Conservation (phyloP, 805 yeast genomes). For the Schwanniomyces yamadae region DNA sequence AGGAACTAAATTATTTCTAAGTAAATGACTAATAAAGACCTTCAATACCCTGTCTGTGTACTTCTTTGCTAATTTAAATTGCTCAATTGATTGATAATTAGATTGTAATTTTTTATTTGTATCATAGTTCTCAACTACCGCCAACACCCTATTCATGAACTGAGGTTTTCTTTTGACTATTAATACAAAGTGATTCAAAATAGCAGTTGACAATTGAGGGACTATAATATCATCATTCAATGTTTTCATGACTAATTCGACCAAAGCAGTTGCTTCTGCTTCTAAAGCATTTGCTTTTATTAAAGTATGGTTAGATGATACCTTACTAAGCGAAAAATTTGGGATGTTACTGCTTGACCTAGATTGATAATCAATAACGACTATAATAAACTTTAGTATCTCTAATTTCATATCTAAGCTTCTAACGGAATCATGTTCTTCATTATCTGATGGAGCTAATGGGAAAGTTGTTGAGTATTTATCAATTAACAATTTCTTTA, state of each 20-base stretch:
- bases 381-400: conserved; percentile 63
- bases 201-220: conserved; percentile 59
- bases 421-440: conserved; percentile 49
- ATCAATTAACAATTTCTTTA: conserved; percentile 59
- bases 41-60: conserved; percentile 62
- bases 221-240: conserved; percentile 57
- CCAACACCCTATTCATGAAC: conserved; percentile 54
- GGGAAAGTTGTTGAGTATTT: conserved; percentile 63
- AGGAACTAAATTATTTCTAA: conserved; percentile 36
- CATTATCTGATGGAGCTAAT: conserved; percentile 43
- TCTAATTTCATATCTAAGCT: conserved; percentile 64
- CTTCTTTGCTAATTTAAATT: conserved; percentile 55
- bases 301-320: conserved; percentile 62
- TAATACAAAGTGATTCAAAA: conserved; percentile 61
- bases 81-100: conserved; percentile 41
- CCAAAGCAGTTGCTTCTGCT: conserved; percentile 65
- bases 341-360: conserved; percentile 35
- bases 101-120: conserved; percentile 55
- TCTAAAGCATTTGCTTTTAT: conserved; percentile 55
- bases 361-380: conserved; percentile 44
- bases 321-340: conserved; percentile 50
- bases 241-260: conserved; percentile 62
- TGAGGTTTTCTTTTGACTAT: conserved; percentile 68
- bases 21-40: conserved; percentile 38
- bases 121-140: conserved; percentile 60